Evolutionary conservation across 805 yeast genomes (phyloP), one percentile per base, ranked within the genome.

Genomic region (Maudiozyma saulgeensis): DNA sequence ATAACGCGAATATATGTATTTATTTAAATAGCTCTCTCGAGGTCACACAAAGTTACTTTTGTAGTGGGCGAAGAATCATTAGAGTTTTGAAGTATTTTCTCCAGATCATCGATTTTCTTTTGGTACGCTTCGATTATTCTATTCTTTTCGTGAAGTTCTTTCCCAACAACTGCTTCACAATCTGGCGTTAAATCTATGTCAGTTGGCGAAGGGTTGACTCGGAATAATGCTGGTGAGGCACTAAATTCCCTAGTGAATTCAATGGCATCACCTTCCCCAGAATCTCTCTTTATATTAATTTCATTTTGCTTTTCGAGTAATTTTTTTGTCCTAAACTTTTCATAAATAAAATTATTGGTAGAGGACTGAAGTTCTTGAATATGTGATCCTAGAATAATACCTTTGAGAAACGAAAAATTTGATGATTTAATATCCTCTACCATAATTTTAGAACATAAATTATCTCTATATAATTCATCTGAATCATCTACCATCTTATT

Each of bases 351-450:
- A 59, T 82, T 82, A 63, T 82, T 88, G 2, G 96, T 87, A 53
- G 77, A 71, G 56, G 87, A 95, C 68, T 84, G 86, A 66, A 87
- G 80, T 57, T 87, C 96, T 61, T 81, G 81, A 66, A 87, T 74
- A 68, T 87, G 95, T 4, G 91, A 82, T 48, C 84, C 83, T 57
- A 87, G 74, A 49, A 87, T 69, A 3, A 86, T 79, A 56, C 83
- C 84, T 60, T 85, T 80, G 67, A 87, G 74, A 44, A 78, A 72
- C 18, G 84, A 70, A 61, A 87, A 83, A 63, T 87, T 95, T 56
- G 85, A 80, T 53, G 75, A 75, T 34, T 75, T 77, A 13, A 81
- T 77, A 59, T 75, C 76, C 49, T 78, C 80, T 41, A 78, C 73
- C 46, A 70, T 74, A 34, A 81, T 76, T n/a, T 69, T 56, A 2